These are phyloP conservation scores for Soucietia sequanensis DNA, from an alignment of 805 yeast genomes.

Conservation along the genomic window DNA sequence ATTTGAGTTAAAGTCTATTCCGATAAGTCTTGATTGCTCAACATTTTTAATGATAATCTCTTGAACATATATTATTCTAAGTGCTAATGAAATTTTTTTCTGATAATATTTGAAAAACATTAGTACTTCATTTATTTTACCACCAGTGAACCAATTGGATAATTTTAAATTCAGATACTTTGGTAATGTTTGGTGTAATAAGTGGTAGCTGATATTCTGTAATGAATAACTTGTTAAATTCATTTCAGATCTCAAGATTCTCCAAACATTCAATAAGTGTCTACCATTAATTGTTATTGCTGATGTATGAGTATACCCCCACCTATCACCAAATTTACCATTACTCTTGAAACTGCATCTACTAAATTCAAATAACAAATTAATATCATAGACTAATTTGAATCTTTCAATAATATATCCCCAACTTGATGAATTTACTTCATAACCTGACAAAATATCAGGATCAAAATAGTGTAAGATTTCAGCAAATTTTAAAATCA, in stretches of 20 bases:
- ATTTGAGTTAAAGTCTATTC: slow-evolving; percentile 86
- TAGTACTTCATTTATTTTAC: slow-evolving; percentile 13
- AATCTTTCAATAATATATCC: slow-evolving; percentile 80
- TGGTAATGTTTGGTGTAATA: slow-evolving; percentile 69
- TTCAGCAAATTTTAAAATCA: slow-evolving; percentile 55
- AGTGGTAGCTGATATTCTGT: slow-evolving; percentile 71
- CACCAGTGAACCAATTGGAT: slow-evolving; percentile 29
- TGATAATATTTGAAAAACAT: slow-evolving; percentile 47
- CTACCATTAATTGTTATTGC: slow-evolving; percentile 72
- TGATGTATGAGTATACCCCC: slow-evolving; percentile 83
- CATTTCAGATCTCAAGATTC: slow-evolving; percentile 62
- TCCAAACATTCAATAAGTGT: slow-evolving; percentile 84
- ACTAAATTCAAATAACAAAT: slow-evolving; percentile 59
- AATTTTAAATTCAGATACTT: slow-evolving; percentile 50
- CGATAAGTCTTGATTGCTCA: slow-evolving; percentile 83
- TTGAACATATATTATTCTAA: slow-evolving; percentile 52
- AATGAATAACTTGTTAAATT: slow-evolving; percentile 66
- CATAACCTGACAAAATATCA: slow-evolving; percentile 84
- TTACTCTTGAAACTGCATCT: slow-evolving; percentile 50
- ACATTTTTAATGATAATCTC: slow-evolving; percentile 70
- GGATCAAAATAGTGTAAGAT: slow-evolving; percentile 72
- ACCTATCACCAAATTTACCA: slow-evolving; percentile 61
- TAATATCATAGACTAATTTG: slow-evolving; percentile 41
- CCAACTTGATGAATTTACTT: slow-evolving; percentile 80
- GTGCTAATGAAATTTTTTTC: slow-evolving; percentile 43